Conservation (phyloP, 2,329 filamentous ascomycete genomes). For the Meredithiella fracta region DNA sequence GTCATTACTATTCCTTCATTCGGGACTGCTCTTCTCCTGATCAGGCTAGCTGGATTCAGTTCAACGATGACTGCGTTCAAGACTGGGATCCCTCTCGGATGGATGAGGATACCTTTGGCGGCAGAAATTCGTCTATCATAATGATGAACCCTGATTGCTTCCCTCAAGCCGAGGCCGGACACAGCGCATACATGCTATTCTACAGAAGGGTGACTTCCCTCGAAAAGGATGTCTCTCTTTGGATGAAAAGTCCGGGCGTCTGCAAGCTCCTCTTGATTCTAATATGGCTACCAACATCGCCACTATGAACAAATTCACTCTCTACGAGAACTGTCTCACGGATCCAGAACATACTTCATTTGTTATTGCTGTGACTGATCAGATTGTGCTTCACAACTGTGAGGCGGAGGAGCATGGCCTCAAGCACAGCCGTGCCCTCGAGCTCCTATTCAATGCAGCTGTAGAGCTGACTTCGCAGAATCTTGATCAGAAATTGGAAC, state of each 20-base stretch:
- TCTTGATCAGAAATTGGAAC: no score
- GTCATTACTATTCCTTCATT: constrained; percentile 94
- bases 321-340: constrained; percentile 64
- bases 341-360: constrained; percentile 57
- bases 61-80: constrained; percentile 77
- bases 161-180: constrained; percentile 19
- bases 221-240: not conserved
- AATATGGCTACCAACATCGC: not conserved
- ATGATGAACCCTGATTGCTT: constrained; percentile 19
- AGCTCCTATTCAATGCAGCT: not conserved
- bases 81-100: constrained; percentile 60
- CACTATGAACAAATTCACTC: constrained; percentile 46
- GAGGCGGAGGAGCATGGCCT: not conserved
- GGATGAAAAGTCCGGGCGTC: not conserved
- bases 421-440: not conserved
- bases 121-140: constrained; percentile 31
- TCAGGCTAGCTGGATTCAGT: constrained; percentile 60
- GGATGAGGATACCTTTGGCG: constrained; percentile 66
- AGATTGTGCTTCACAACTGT: not conserved
- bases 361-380: constrained; percentile 43
- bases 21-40: constrained; percentile 51
- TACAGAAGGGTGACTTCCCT: constrained; percentile 68
- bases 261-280: not conserved
- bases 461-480: constrained; percentile 16
- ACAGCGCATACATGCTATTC: constrained; percentile 96